A percentile compares a stretch with the other conserved stretches of the same genome.
phyloP scores from a whole-genome alignment of 2,329 filamentous ascomycete genomes.

The Cercospora brassicicola region DNA sequence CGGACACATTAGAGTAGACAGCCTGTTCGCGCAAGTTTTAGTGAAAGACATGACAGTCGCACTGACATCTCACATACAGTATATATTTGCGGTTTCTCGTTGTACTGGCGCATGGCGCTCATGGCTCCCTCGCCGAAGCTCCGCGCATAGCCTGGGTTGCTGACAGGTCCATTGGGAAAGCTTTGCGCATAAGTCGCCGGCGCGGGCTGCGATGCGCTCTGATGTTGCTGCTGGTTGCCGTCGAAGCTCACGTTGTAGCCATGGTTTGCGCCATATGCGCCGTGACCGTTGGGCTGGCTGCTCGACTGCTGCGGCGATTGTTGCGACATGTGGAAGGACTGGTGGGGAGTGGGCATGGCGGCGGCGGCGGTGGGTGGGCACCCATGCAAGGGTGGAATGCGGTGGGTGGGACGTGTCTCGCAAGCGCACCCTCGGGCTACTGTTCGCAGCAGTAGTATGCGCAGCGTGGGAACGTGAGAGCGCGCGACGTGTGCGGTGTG shows the following conservation, averaged over 20 bases:
- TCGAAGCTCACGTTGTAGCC: constrained; percentile 38
- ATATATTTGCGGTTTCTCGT: constrained; percentile 51
- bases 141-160: constrained; percentile 43
- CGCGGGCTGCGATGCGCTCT: constrained; percentile 24
- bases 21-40: constrained; percentile 53
- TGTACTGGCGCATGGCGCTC: constrained; percentile 27
- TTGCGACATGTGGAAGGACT: constrained; percentile 26
- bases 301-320: constrained; percentile 23
- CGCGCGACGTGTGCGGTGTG: constrained; percentile 9
- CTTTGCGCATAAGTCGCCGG: constrained; percentile 33
- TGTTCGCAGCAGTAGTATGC: background rate
- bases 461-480: background rate
- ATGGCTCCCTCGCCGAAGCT: constrained; percentile 37
- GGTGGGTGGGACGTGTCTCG: background rate
- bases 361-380: constrained; percentile 18
- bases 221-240: constrained; percentile 27
- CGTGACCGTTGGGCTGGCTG: constrained; percentile 26
- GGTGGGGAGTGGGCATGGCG: constrained; percentile 36
- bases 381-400: constrained; percentile 17
- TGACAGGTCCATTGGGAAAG: constrained; percentile 38
- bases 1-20: constrained; percentile 90
- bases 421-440: background rate
- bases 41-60: background rate
- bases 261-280: constrained; percentile 24
- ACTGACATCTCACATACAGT: constrained; percentile 41